phyloP scores from a whole-genome alignment of 192 early-diverging fungal genomes.

The Gigaspora rosea region DNA sequence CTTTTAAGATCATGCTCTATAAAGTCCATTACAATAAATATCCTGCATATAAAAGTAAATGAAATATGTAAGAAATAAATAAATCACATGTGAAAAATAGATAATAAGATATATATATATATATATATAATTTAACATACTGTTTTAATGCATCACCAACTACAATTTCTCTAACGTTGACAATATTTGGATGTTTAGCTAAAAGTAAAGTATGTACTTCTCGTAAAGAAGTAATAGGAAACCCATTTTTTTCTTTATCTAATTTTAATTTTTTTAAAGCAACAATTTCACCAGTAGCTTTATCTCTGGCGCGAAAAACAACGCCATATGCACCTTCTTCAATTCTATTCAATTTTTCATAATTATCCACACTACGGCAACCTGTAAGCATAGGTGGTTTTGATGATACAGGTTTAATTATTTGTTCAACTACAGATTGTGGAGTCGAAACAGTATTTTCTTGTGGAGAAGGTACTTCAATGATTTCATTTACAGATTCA shows the following conservation, averaged over 20 bases:
- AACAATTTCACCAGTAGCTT: constrained; percentile 71
- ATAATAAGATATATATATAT: neutral
- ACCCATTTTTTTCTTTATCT: constrained; percentile 67
- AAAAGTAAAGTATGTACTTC: constrained; percentile 75
- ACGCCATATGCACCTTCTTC: constrained; percentile 97
- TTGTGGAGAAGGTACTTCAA: neutral
- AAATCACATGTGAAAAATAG: neutral
- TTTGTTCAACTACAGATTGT: constrained; percentile 4
- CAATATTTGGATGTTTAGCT: constrained; percentile 83
- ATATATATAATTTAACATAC: constrained; percentile 42
- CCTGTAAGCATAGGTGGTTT: constrained; percentile 50
- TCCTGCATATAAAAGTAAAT: constrained; percentile 50
- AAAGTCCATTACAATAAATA: constrained; percentile 98
- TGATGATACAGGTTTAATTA: neutral
- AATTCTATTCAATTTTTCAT: constrained; percentile 94
- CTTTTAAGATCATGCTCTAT: constrained; percentile 93
- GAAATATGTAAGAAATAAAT: neutral
- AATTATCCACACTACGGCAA: constrained; percentile 80
- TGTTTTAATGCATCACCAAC: constrained; percentile 63
- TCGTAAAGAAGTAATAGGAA: constrained; percentile 76
- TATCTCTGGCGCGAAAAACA: constrained; percentile 89
- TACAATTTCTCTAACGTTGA: constrained; percentile 78
- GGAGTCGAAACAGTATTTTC: neutral
- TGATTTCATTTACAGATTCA: neutral
- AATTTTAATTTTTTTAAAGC: constrained; percentile 60